A percentile compares a stretch with the other conserved stretches of the same genome.
phyloP scores from a whole-genome alignment of 129 eudicot genomes.

The Pulicaria dysenterica region DNA sequence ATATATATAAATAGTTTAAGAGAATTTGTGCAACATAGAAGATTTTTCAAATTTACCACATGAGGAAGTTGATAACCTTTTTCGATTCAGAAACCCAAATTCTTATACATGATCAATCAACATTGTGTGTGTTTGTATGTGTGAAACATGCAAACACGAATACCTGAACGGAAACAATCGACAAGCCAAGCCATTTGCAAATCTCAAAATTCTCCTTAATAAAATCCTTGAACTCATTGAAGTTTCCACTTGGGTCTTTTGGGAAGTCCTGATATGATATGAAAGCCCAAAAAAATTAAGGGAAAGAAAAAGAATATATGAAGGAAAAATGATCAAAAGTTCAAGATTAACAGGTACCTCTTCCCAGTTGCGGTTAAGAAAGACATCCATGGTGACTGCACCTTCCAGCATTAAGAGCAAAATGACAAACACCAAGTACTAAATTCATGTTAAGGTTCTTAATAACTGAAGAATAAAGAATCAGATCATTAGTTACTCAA shows the following conservation, averaged over 20 bases:
- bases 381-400: constrained; percentile 74
- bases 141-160: background rate
- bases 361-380: constrained; percentile 75
- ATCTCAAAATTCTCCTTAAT: constrained; percentile 64
- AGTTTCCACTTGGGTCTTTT: constrained; percentile 70
- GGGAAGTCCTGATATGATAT: constrained; percentile 75
- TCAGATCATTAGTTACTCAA: background rate
- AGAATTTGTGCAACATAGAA: too few species aligned
- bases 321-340: background rate
- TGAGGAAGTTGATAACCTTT: background rate
- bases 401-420: constrained; percentile 76
- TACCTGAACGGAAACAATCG: constrained; percentile 71
- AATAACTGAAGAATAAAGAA: background rate
- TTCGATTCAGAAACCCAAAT: background rate
- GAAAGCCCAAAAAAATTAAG: background rate
- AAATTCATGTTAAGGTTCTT: constrained; percentile 42
- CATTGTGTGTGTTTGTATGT: background rate
- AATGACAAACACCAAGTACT: constrained; percentile 78
- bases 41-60: too few species aligned
- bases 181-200: constrained; percentile 88
- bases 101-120: background rate
- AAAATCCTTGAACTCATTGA: constrained; percentile 61
- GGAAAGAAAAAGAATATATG: background rate
- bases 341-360: constrained; percentile 45
- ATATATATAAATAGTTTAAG: too few species aligned